Evolutionary conservation across 177 flowering plant genomes (phyloP).

Genomic region (Vitis hybrid): DNA sequence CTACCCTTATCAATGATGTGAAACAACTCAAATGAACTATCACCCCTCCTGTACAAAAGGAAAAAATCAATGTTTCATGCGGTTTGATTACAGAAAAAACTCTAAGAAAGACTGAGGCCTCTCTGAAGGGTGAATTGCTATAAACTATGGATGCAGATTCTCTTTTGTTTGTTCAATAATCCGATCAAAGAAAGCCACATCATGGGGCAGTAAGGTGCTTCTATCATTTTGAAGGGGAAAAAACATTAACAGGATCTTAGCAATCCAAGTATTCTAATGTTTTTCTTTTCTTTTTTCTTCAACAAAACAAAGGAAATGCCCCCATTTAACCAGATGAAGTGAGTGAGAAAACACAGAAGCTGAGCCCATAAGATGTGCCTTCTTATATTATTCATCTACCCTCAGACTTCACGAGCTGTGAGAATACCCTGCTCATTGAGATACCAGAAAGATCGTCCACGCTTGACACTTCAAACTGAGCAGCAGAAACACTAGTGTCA

Average conservation of each 20-base stretch:
- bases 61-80: neutral
- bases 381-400: slow-evolving; percentile 37
- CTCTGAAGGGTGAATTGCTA: neutral
- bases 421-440: slow-evolving; percentile 70
- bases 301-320: neutral
- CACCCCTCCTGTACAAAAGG: slow-evolving; percentile 17
- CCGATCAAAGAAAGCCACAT: neutral
- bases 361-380: neutral
- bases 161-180: neutral
- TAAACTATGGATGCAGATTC: neutral
- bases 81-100: neutral
- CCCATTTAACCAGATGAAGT: neutral
- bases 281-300: neutral
- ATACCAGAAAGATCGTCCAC: slow-evolving; percentile 58
- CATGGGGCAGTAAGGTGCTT: neutral
- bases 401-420: slow-evolving; percentile 67
- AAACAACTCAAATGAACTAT: slow-evolving; percentile 7
- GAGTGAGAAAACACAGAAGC: neutral
- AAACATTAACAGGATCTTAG: neutral
- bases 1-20: neutral
- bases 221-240: too few species aligned
- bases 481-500: slow-evolving; percentile 23
- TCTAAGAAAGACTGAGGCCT: neutral
- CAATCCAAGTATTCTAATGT: too few species aligned
- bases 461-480: slow-evolving; percentile 27